Evolutionary conservation across 2,329 filamentous ascomycete genomes (phyloP).

Genomic region (Stachybotrys chlorohalonatus): DNA sequence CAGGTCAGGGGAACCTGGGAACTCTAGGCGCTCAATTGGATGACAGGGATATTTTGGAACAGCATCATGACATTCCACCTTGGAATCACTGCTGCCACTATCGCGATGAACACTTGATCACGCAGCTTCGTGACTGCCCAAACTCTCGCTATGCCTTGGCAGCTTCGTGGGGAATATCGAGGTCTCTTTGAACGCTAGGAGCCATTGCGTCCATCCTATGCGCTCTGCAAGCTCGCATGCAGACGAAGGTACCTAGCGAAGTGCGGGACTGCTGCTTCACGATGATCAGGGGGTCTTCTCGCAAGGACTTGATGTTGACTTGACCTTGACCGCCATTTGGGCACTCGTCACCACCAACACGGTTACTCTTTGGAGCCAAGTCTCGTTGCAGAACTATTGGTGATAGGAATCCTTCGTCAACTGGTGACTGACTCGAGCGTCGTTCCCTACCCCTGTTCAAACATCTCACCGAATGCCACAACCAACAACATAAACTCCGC

Average conservation of each 20-base stretch:
- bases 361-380: too few species aligned
- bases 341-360: neutral
- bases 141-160: too few species aligned
- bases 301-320: neutral
- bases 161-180: too few species aligned
- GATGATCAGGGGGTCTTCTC: neutral
- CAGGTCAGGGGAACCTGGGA: neutral
- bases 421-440: neutral
- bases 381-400: neutral
- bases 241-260: neutral
- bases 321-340: neutral
- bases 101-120: too few species aligned
- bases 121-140: too few species aligned
- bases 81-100: neutral
- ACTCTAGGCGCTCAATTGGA: neutral
- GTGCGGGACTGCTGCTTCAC: neutral
- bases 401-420: neutral
- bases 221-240: too few species aligned
- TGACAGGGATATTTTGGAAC: neutral
- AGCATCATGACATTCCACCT: neutral
- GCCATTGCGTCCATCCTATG: too few species aligned
- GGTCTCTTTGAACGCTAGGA: too few species aligned
- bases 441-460: neutral
- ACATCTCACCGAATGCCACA: too few species aligned
- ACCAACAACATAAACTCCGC: too few species aligned